Evolutionary conservation across 768 basidiomycete genomes (phyloP), one percentile per base, ranked within the genome.

Genomic region (Leucosporidium yakuticum): DNA sequence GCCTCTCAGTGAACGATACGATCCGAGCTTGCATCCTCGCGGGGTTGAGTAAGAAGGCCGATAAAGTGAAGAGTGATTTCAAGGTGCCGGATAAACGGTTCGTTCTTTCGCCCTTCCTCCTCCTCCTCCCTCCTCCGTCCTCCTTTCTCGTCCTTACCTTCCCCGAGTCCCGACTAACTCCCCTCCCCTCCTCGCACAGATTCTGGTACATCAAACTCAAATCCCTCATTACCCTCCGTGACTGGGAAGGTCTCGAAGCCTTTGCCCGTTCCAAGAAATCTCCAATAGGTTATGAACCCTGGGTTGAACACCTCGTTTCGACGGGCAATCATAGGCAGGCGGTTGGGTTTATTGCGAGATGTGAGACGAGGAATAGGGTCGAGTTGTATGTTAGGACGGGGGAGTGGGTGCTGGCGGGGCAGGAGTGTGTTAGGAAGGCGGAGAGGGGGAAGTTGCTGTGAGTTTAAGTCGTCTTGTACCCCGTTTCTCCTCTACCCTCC

Each of bases 141-240:
- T 17, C n/a, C 53, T 29, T 44, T 50, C 49, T 8, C 12, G n/a
- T 39, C 34, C 9, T 19, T 32, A 3, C 12, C 17, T 6, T 1
- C 56, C 9, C 8, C 34, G 27, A 32, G 4, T n/a, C 0, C 50
- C 21, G 5, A 21, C 34, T n/a, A 15, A 32, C 34, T n/a, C 31
- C 58, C 47, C 23, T 27, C 47, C 63, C 49, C 48, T 20, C 23
- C 8, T 31, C 53, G 63, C 56, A 15, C 71, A 96, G 94, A 58
- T 98, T 91, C 79, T 98, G 93, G 93, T 89, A 91, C 80, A 76
- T 91, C 71, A 97, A 96, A 77, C 79, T 99, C 7, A 85, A 90
- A 62, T 89, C 92, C 0, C 79, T 98, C 64, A 87, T 88, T 15
- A 82, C 83, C n/a, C 81, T 84, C 27, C 83, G 86, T 67, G 91